These are phyloP conservation scores for Ocimum tenuiflorum DNA, from an alignment of 257 asterid genomes.

Conservation along the genomic window DNA sequence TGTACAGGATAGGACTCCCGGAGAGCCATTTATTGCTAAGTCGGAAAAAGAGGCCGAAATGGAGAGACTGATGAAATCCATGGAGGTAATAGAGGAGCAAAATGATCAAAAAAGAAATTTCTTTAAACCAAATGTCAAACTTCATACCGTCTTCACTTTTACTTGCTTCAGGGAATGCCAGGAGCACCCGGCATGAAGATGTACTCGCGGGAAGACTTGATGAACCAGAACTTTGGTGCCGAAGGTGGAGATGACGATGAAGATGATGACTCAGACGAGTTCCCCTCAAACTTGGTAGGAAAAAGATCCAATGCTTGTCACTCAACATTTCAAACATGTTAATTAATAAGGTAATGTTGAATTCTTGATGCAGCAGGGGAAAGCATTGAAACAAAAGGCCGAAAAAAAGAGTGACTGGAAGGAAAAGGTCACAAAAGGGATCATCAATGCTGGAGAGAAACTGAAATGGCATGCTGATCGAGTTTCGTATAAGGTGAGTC, in stretches of 20 bases:
- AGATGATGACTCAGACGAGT: constrained; percentile 50
- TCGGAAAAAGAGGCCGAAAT: constrained; percentile 86
- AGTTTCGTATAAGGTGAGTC: constrained; percentile 39
- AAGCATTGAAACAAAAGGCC: constrained; percentile 46
- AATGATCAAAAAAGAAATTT: not conserved
- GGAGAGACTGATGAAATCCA: constrained; percentile 78
- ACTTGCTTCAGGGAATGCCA: constrained; percentile 63
- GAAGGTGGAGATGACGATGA: constrained; percentile 68
- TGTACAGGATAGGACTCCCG: constrained; percentile 68
- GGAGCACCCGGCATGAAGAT: constrained; percentile 96
- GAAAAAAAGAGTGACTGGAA: constrained; percentile 53
- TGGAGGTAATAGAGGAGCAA: constrained; percentile 50
- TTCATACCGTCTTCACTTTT: not conserved
- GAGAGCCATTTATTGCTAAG: constrained; percentile 79
- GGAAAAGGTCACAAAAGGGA: constrained; percentile 38
- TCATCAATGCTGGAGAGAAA: constrained; percentile 43
- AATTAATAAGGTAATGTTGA: not conserved
- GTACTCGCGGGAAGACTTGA: constrained; percentile 89
- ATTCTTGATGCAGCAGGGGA: constrained; percentile 51
- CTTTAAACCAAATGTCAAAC: not conserved
- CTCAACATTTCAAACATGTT: not conserved
- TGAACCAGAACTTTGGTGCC: constrained; percentile 66
- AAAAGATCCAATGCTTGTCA: not conserved
- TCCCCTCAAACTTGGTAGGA: constrained; percentile 64
- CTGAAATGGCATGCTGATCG: constrained; percentile 43